Evolutionary conservation across 805 yeast genomes (phyloP).

Genomic region (Kluyveromyces lactis): DNA sequence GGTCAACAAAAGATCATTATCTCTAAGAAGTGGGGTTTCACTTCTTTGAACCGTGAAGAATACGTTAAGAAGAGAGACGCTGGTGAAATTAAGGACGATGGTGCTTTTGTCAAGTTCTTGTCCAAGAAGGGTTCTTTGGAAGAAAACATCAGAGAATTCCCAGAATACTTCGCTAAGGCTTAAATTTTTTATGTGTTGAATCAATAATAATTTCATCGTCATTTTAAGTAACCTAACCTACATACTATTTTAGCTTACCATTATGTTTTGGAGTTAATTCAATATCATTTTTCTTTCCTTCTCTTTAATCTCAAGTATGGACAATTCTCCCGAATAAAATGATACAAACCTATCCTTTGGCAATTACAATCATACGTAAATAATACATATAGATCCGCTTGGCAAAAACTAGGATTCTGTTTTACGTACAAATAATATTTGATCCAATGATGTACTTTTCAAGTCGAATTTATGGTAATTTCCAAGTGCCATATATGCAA

Average conservation of each 20-base stretch:
- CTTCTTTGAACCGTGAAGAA: constrained; percentile 96
- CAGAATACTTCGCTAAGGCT: constrained; percentile 58
- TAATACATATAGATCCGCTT: too few relatives aligned
- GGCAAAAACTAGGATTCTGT: too few relatives aligned
- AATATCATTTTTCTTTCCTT: too few relatives aligned
- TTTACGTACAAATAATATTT: constrained; percentile 1
- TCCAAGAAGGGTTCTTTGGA: constrained; percentile 93
- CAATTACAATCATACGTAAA: too few relatives aligned
- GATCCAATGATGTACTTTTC: not conserved
- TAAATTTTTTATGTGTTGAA: constrained; percentile 15
- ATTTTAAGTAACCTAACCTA: too few relatives aligned
- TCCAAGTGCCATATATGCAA: constrained; percentile 2
- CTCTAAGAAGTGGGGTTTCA: constrained; percentile 99
- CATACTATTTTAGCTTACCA: too few relatives aligned
- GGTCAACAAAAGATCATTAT: constrained; percentile 99
- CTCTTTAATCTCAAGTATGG: too few relatives aligned
- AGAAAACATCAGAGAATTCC: constrained; percentile 88
- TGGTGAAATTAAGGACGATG: constrained; percentile 99
- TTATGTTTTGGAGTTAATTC: too few relatives aligned
- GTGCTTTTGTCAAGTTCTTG: constrained; percentile 99
- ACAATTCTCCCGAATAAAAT: too few relatives aligned
- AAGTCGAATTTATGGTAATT: constrained; percentile 3
- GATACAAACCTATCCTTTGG: too few relatives aligned
- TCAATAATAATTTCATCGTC: too few relatives aligned
- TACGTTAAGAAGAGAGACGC: constrained; percentile 89